Evolutionary conservation across 2,329 filamentous ascomycete species (phyloP).

Genomic region (Scedosporium apiospermum): DNA sequence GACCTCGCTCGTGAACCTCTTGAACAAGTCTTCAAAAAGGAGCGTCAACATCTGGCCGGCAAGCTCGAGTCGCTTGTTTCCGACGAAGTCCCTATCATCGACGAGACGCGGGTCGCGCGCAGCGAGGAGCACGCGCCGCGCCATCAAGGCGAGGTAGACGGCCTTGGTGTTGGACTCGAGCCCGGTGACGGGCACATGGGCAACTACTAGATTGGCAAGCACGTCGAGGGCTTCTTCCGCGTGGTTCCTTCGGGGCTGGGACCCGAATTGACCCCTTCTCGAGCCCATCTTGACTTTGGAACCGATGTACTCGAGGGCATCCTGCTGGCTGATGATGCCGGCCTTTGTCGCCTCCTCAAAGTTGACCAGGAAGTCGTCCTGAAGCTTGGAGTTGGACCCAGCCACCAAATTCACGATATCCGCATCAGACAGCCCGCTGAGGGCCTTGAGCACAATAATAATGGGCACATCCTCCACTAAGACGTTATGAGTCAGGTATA

Average conservation of each 20-base stretch:
- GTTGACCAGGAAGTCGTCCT: constrained; percentile 91
- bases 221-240: constrained; percentile 90
- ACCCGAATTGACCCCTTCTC: constrained; percentile 43
- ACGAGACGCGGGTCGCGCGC: constrained; percentile 82
- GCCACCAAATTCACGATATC: constrained; percentile 90
- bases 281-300: constrained; percentile 79
- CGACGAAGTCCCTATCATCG: constrained; percentile 94
- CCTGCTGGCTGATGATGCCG: constrained; percentile 84
- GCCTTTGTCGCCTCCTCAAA: constrained; percentile 85
- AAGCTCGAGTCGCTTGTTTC: constrained; percentile 91
- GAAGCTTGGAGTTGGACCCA: constrained; percentile 77
- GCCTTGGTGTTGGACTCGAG: constrained; percentile 97
- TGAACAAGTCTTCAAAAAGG: constrained; percentile 96
- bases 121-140: constrained; percentile 89
- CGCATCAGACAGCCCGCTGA: constrained; percentile 88
- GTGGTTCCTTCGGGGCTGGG: constrained; percentile 59
- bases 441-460: constrained; percentile 82
- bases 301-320: constrained; percentile 89
- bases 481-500: constrained; percentile 87
- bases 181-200: constrained; percentile 84
- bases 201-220: constrained; percentile 84
- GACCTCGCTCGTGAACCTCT: constrained; percentile 81
- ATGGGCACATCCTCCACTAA: constrained; percentile 91
- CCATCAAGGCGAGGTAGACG: constrained; percentile 94
- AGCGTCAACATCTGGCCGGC: constrained; percentile 90